Evolutionary conservation across 306 rosid species (phyloP), one percentile per base, ranked within the genome.

Genomic region (Arachis stenosperma): DNA sequence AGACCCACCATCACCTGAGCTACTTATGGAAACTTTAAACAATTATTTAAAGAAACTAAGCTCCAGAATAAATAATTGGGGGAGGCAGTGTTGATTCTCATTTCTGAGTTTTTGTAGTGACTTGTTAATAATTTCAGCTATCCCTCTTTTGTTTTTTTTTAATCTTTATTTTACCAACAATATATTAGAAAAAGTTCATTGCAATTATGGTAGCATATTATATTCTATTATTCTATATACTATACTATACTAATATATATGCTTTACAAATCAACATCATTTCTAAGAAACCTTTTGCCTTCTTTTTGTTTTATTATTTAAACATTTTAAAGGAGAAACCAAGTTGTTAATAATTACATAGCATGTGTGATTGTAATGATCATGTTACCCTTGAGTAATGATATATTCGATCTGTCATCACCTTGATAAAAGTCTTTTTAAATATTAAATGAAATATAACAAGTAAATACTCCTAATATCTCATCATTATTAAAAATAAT

Each of bases 1-100:
- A 65, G 75, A 79, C 65, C 52, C 70, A 73, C 42, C 69, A 56
- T 17, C 15, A 48, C 65, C 47, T 71, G 59, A 43, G 4, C 41
- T 36, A 15, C 57, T 42, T 54, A 61, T 53, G 65, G 64, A 55
- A 76, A 66, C 73, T 75, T 75, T 44, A 15, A 33, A 41, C 41
- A 15, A 41, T 68, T 76, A 59, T 36, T 61, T 52, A 63, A 70
- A 44, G 7, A 53, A 53, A 17, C 43, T 62, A 36, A 41, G 51
- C 58, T 29, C 29, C 58, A 61, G n/a, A 47, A 60, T 30, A 22
- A 22, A 22, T 22, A 72, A 37, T n/a, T n/a, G 6, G 56, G 43
- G 63, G 56, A 15, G 46, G 4, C 17, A 42, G 13, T 42, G 15
- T 13, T 41, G 6, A 6, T 8, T 75, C 17, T 41, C 78, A 41